Evolutionary conservation across 2,329 filamentous ascomycete species (phyloP).

Genomic region (Elsinoe necatrix): DNA sequence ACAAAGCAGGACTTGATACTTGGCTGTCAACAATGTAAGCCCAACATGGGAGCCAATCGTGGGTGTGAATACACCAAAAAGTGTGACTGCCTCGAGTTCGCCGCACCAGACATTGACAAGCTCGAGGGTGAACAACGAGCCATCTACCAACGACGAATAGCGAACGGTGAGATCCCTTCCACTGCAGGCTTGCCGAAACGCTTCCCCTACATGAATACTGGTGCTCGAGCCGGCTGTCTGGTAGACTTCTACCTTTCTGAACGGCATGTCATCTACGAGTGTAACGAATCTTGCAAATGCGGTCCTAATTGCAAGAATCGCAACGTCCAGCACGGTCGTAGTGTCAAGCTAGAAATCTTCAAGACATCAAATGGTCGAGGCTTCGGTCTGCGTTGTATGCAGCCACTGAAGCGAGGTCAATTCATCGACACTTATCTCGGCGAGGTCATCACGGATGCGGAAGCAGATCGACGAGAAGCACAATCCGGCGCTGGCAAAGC

Average conservation of each 20-base stretch:
- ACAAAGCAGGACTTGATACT: slow-evolving; percentile 51
- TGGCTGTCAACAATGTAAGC: slow-evolving; percentile 56
- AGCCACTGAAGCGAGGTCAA: slow-evolving; percentile 60
- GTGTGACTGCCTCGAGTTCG: slow-evolving; percentile 62
- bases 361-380: slow-evolving; percentile 63
- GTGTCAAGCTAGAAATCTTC: slow-evolving; percentile 67
- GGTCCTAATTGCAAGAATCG: slow-evolving; percentile 59
- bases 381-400: slow-evolving; percentile 64
- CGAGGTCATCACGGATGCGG: slow-evolving; percentile 41
- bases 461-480: slow-evolving; percentile 58
- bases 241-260: slow-evolving; percentile 37
- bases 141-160: slow-evolving; percentile 19
- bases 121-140: slow-evolving; percentile 25
- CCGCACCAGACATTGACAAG: slow-evolving; percentile 39
- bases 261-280: slow-evolving; percentile 62
- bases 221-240: slow-evolving; percentile 28
- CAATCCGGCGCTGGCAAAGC: slow-evolving; percentile 57
- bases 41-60: slow-evolving; percentile 43
- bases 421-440: slow-evolving; percentile 76
- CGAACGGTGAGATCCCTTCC: slow-evolving; percentile 17
- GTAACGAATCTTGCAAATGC: slow-evolving; percentile 63
- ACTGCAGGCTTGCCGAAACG: slow-evolving; percentile 36
- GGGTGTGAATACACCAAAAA: slow-evolving; percentile 55
- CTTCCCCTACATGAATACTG: slow-evolving; percentile 53
- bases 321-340: slow-evolving; percentile 65